Base-by-base conservation (phyloP, 176 grass and related monocot species). In the Chrysopogon serrulatus region DNA sequence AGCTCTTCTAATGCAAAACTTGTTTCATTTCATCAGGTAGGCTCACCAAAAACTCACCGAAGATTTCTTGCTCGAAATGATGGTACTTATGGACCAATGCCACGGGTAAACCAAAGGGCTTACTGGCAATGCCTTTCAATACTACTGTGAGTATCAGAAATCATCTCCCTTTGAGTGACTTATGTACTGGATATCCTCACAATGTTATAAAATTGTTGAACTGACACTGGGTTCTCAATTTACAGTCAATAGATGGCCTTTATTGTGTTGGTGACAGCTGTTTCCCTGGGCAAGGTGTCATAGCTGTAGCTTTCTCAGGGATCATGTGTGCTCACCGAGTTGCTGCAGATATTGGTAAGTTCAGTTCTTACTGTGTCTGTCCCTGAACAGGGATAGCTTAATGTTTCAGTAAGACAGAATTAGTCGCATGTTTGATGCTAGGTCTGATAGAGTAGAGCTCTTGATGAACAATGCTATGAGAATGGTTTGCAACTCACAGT, bases 321-420 rank as follows among this genome's bases (percentile, higher is more conserved):
- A 74, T 98, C 74, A 98, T 95, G 95, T 98, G 95, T 65, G 88
- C 95, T 90, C 95, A 95, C 63, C 88, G 95, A 83, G 95, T 98
- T 82, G 92, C 95, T 86, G 95, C 92, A 78, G 95, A 98, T 88
- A 91, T 98, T 41, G 95, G 95, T 98, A 83, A 81, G 42, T 73
- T 45, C 13, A 81, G 56, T 30, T 80, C 65, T 36, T 34, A 35
- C 23, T 39, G 21, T 48, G 32, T 28, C n/a, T 73, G 43, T 73
- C 9, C 43, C 71, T 67, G 42, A 32, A 10, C 27, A 32, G 26
- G 18, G 70, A 18, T 78, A 76, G 24, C 10, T 64, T 33, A n/a
- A 47, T 57, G 45, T 72, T 82, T 53, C 8, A 70, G 27, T 28
- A 33, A 39, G 35, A 40, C 26, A 70, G 18, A 5, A n/a, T 17